Evolutionary conservation across 2,329 filamentous ascomycete genomes (phyloP), one percentile per base, ranked within the genome.

Genomic region (Diaporthe citri): DNA sequence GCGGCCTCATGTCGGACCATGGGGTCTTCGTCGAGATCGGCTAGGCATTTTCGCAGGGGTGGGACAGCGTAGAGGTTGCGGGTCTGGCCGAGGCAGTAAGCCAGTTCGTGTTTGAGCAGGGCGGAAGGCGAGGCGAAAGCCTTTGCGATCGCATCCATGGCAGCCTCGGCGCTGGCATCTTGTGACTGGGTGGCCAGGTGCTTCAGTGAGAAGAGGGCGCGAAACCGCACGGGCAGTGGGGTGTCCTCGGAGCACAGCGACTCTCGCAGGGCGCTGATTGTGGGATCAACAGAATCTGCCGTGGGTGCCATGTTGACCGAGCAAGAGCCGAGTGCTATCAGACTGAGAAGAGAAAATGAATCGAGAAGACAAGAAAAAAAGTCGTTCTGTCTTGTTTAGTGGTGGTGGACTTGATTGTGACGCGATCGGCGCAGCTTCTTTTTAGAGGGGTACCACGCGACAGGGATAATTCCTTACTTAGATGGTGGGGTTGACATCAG

Each of bases 1-100:
- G 96, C 97, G 22, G 97, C 96, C 87, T 99, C 97, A 81, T 99
- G 97, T 79, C 97, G 90, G 84, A 95, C 97, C 96, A 99, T 99
- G 51, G 94, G 85, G 86, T 98, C 96, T 84, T 98, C 95, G n/a
- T 91, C 82, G 77, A 92, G 86, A 83, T 98, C 91, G 78, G 93
- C 90, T 74, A 98, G 87, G 20, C 97, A 95, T 17, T 88, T 85
- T 74, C 92, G 90, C 78, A 99, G 87, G 77, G 92, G 93, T 13
- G 92, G 89, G 13, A 95, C 90, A 0, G 96, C 94, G 60, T 92
- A 92, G 69, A 89, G 84, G 82, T 98, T 95, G 74, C 92, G 92
- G 1, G 94, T 96, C 86, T 99, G 97, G 10, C 97, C 97, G 3
- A 99, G 90, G 82, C 97, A 99, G 86, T 99, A 99, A 36, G 97